phyloP scores from a whole-genome alignment of 2,329 filamentous ascomycete species.

The Alternaria incomplexa region DNA sequence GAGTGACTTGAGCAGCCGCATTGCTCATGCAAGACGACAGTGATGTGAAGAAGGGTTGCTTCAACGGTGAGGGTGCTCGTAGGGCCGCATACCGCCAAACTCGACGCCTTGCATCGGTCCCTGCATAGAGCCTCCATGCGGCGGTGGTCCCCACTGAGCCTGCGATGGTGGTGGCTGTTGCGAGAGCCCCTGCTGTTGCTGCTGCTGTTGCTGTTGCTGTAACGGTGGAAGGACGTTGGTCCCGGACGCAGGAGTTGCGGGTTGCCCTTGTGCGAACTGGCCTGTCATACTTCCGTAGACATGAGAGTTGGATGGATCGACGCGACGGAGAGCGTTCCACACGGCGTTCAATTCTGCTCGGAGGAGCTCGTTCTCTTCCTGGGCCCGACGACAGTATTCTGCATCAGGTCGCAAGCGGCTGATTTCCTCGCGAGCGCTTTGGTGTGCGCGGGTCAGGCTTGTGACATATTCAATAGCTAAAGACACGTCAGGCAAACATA shows the following conservation, averaged over 20 bases:
- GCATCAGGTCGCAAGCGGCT: slow-evolving; percentile 52
- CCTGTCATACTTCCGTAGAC: slow-evolving; percentile 56
- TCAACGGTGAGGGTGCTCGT: slow-evolving; percentile 42
- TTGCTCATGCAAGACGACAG: not conserved
- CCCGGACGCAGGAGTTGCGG: slow-evolving; percentile 34
- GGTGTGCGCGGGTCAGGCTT: slow-evolving; percentile 46
- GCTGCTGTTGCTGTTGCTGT: slow-evolving; percentile 42
- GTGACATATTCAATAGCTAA: slow-evolving; percentile 59
- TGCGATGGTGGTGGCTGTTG: slow-evolving; percentile 40
- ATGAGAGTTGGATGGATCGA: slow-evolving; percentile 55
- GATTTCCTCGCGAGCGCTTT: slow-evolving; percentile 48
- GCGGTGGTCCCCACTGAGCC: slow-evolving; percentile 44
- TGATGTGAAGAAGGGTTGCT: not conserved
- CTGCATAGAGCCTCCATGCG: not conserved
- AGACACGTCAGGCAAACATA: slow-evolving; percentile 15
- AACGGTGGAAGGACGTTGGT: slow-evolving; percentile 46
- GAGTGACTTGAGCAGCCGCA: not conserved
- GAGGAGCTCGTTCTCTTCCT: slow-evolving; percentile 56
- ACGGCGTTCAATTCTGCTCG: slow-evolving; percentile 55
- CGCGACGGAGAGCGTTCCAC: slow-evolving; percentile 53
- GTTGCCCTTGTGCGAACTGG: slow-evolving; percentile 50
- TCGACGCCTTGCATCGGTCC: slow-evolving; percentile 58
- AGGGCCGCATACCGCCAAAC: slow-evolving; percentile 49
- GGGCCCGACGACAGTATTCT: slow-evolving; percentile 51
- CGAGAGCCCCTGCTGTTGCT: slow-evolving; percentile 7